These are phyloP conservation scores for Monsonia emarginata DNA, from an alignment of 441 rosid species.

Conservation along the genomic window DNA sequence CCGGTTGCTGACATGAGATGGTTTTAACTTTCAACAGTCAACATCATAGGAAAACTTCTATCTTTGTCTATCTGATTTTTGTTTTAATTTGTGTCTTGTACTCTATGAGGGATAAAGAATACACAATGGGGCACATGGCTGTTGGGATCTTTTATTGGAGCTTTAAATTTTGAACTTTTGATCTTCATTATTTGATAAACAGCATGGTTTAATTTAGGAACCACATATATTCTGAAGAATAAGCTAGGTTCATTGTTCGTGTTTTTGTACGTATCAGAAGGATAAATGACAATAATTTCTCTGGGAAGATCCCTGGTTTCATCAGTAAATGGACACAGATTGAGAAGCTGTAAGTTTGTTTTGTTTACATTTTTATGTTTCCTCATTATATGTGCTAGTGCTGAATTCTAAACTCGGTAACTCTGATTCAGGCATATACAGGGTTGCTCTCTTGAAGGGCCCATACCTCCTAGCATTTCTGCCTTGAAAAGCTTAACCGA, in stretches of 20 bases:
- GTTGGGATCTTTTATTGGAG: neutral
- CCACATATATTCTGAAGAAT: neutral
- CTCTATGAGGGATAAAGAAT: neutral
- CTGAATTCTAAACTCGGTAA: neutral
- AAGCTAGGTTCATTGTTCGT: slow-evolving; percentile 5
- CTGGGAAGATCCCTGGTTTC: slow-evolving; percentile 59
- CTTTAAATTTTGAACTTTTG: neutral
- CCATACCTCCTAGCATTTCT: slow-evolving; percentile 63
- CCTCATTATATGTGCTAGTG: neutral
- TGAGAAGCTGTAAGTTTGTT: slow-evolving; percentile 52
- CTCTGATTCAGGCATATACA: slow-evolving; percentile 51
- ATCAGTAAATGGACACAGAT: slow-evolving; percentile 54
- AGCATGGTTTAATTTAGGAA: neutral
- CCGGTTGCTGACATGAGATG: too few species aligned
- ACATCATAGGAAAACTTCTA: neutral
- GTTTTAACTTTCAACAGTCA: too few species aligned
- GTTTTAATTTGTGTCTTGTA: neutral
- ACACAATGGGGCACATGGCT: neutral
- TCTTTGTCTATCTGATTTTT: neutral
- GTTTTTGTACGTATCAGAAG: slow-evolving; percentile 35
- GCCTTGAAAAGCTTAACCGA: slow-evolving; percentile 52
- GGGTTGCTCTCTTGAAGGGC: slow-evolving; percentile 71
- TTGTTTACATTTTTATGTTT: neutral
- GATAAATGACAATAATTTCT: slow-evolving; percentile 59
- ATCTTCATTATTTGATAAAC: too few species aligned